Conservation (phyloP, 345 rosid species). For the Citrus glauca region DNA sequence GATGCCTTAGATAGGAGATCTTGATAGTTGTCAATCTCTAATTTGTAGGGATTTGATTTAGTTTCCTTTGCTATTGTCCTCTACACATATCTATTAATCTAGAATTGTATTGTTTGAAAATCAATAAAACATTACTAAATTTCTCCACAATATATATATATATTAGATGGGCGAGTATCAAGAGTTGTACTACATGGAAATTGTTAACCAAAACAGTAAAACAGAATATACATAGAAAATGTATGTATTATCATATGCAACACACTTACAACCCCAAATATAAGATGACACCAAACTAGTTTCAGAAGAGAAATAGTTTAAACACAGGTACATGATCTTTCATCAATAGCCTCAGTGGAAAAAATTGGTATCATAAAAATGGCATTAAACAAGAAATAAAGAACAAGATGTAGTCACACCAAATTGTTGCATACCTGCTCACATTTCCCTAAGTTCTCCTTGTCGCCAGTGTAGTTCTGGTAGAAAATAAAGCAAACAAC, state of each 20-base stretch:
- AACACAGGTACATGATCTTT: background rate
- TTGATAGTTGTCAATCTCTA: too few species aligned
- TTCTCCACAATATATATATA: background rate
- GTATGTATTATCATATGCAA: background rate
- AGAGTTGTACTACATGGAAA: background rate
- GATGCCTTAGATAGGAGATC: too few species aligned
- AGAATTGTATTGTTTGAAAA: too few species aligned
- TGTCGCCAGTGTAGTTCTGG: constrained; percentile 84
- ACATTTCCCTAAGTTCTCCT: constrained; percentile 81
- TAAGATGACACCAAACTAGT: background rate
- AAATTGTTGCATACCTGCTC: constrained; percentile 69
- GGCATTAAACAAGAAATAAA: background rate
- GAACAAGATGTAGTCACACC: background rate
- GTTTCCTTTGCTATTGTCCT: too few species aligned
- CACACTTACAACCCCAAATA: background rate
- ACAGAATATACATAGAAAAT: background rate
- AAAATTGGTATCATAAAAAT: background rate
- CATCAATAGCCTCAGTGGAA: background rate
- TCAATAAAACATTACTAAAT: too few species aligned
- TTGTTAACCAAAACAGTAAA: background rate
- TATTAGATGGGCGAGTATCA: background rate
- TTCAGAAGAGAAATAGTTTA: background rate
- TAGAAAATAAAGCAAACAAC: constrained; percentile 12
- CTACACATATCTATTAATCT: too few species aligned
- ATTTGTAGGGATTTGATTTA: too few species aligned